Base-by-base conservation (phyloP, 2,329 filamentous ascomycete species). In the Xylaria sp. region DNA sequence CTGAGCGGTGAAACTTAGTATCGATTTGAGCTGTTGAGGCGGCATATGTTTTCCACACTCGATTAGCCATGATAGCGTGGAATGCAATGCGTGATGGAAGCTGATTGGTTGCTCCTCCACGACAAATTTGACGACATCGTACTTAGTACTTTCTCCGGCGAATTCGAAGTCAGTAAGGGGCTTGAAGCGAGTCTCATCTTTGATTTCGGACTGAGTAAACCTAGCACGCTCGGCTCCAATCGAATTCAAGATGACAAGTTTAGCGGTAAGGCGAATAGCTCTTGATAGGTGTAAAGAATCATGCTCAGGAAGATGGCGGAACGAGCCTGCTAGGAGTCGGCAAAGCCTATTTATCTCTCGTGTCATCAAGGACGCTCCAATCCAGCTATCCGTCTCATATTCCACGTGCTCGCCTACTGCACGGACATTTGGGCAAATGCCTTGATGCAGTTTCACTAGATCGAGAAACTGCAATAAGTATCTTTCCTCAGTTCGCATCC, bases 371-470 rank as follows among this genome's bases (percentile, higher is more conserved):
- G 94, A 97, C 3, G 96, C 95, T 66, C 93, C 97, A 62, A 99
- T 98, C 96, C 96, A 99, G 23, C 93, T 92, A 81, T 99, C 97
- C 1, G 94, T 97, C 81, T 99, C 96, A 77, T 98, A 99, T 79
- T 99, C 97, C 37, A 99, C 93, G 79, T 99, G 96, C 77, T 98
- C 96, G 18, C 94, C 94, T 25, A 98, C 89, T 2, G 95, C 96
- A 70, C 97, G 88, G 29, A 94, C 86, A 75, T 98, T 99, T 1
- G 96, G 96, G 75, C 95, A 98, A 65, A 99, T 98, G 32, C 96
- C 95, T 82, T 99, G 97, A 72, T 98, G 94, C 54, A 99, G 87
- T 80, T 98, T 98, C 71, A 97, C 93, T 18, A 99, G 85, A 78
- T 99, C 97, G 53, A 99, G 84, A 80, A 98, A 99, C 77, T 99